A percentile compares a stretch with the other conserved stretches of the same genome.
Conservation (phyloP, 306 rosid genomes). For the Corylus heterophylla region DNA sequence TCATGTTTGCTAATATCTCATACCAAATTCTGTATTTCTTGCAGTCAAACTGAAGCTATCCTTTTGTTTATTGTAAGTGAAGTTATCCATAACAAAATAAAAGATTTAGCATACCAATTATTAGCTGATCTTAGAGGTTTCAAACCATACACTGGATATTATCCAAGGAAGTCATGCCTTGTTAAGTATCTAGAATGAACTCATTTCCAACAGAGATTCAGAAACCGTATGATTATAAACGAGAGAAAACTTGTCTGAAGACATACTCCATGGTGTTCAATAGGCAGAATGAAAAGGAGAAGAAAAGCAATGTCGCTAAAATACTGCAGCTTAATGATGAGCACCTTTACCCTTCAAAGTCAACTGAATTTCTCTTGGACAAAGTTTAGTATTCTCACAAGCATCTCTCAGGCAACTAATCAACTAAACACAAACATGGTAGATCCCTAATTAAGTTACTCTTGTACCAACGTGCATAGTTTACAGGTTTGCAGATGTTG, state of each 20-base stretch:
- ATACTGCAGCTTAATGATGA: not conserved
- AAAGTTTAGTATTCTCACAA: not conserved
- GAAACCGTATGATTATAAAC: not conserved
- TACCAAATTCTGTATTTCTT: not conserved
- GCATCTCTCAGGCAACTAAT: not conserved
- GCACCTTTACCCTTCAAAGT: not conserved
- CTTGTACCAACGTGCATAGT: not conserved
- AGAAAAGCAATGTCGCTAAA: not conserved
- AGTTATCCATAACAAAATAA: not conserved
- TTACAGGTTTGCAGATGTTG: slow-evolving; percentile 3
- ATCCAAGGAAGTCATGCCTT: not conserved
- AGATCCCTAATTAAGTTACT: not conserved
- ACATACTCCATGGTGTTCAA: not conserved
- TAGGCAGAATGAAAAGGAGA: not conserved
- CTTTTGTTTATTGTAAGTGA: not conserved
- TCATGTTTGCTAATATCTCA: not conserved
- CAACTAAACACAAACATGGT: not conserved
- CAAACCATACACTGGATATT: not conserved
- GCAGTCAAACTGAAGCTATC: not conserved
- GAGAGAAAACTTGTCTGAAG: not conserved
- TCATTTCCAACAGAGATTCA: not conserved
- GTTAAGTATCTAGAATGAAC: not conserved
- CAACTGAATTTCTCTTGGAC: not conserved
- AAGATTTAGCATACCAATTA: not conserved
- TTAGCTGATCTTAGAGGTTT: not conserved